Evolutionary conservation across 345 rosid species (phyloP).

Genomic region (Rhodomyrtus tomentosa): DNA sequence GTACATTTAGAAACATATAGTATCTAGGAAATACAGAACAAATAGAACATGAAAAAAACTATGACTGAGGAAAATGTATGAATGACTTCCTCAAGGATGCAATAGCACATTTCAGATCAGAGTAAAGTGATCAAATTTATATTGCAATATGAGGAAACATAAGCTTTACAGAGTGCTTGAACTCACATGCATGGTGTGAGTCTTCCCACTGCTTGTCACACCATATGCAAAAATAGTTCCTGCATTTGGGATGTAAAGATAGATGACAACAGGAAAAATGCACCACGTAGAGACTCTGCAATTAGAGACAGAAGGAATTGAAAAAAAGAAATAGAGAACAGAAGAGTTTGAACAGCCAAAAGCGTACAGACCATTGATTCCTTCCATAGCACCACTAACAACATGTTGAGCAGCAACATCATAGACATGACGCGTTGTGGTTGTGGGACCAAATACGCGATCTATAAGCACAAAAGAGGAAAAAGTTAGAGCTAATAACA

Average conservation of each 20-base stretch:
- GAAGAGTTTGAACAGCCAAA: not conserved
- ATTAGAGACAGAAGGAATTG: not conserved
- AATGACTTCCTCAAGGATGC: not conserved
- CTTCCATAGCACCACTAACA: slow-evolving; percentile 94
- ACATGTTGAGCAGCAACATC: slow-evolving; percentile 97
- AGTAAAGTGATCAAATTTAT: not conserved
- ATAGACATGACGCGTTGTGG: slow-evolving; percentile 98
- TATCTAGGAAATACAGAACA: not conserved
- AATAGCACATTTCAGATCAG: not conserved
- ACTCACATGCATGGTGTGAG: slow-evolving; percentile 99
- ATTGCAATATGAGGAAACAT: not conserved
- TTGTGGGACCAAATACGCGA: slow-evolving; percentile 97
- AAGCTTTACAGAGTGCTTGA: slow-evolving; percentile 1
- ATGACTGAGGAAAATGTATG: not conserved
- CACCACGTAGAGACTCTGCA: not conserved
- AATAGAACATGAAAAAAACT: not conserved
- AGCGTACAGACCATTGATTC: slow-evolving; percentile 59
- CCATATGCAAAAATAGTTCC: slow-evolving; percentile 99
- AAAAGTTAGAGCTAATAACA: not conserved
- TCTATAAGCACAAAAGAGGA: slow-evolving; percentile 29
- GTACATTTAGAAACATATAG: not conserved
- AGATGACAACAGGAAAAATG: not conserved
- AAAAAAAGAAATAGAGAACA: not conserved
- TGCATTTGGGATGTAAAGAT: slow-evolving; percentile 11
- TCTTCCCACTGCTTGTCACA: slow-evolving; percentile 99